Base-by-base conservation (phyloP, 371 early-diverging fungal genomes). In the Zopfochytrium polystomum region DNA sequence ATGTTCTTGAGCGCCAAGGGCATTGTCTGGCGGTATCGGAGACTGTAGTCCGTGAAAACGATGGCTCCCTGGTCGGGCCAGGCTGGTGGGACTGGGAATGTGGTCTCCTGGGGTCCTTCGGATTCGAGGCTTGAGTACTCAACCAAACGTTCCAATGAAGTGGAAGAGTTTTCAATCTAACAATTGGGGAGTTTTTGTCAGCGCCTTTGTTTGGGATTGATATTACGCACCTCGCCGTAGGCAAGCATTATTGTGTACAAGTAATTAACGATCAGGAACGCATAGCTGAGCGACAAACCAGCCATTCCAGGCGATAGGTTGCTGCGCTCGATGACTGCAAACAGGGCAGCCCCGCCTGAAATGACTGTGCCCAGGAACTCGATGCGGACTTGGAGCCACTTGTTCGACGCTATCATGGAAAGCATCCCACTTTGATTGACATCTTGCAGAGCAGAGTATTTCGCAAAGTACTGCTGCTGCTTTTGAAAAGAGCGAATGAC, bases 401-500 rank as follows among this genome's bases (percentile, higher is more conserved):
- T 60, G 3, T 59, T 67, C 22, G 42, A 35, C 27, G 58, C 57
- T 52, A 65, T 60, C 60, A 66, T 65, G 0, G 82, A 77, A 48
- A 83, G 71, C 55, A 85, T 61, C 6, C 74, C 76, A 58, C 79
- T 75, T 67, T 83, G 80, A 73, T 84, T 85, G 27, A 56, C 66
- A 58, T 88, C 86, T 50, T 86, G 72, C 52, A 73, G 70, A n/a
- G 34, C 58, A 33, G 81, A 47, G 70, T 84, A 83, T 49, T 71
- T 63, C 6, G 61, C 60, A 52, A 83, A 80, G 66, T 74, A 75
- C 22, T 82, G 72, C 22, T 49, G 51, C 60, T 85, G 72, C 15
- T 75, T 80, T 26, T 81, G 73, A 63, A 84, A 88, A 6, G 83
- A 80, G n/a, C 86, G 77, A 50, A 92, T 86, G 0, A 86, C 87